Percentiles rank a stretch among this genome's conserved stretches.
Evolutionary conservation across 345 rosid genomes (phyloP).

Genomic region (Tarenaya hassleriana): DNA sequence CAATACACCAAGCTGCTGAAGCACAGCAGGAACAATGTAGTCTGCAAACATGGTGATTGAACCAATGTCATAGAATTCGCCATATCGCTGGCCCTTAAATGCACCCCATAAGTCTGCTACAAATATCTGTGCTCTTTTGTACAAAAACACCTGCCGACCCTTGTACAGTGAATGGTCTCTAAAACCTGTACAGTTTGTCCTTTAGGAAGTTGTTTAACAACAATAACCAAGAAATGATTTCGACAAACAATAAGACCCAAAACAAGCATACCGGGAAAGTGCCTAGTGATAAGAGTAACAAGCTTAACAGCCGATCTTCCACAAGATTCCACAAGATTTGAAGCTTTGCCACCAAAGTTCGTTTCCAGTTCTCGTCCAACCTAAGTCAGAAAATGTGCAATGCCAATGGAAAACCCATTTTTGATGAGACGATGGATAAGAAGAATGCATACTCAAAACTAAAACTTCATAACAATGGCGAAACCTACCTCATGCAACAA

Average conservation of each 20-base stretch:
- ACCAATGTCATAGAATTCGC: conserved; percentile 58
- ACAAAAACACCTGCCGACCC: conserved; percentile 70
- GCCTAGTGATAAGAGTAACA: conserved; percentile 54
- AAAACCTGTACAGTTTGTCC: conserved; percentile 38
- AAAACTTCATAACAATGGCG: not conserved
- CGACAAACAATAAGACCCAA: not conserved
- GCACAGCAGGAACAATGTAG: conserved; percentile 75
- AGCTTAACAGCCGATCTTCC: conserved; percentile 72
- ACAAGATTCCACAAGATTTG: conserved; percentile 57
- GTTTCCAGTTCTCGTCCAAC: conserved; percentile 66
- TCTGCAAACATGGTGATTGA: conserved; percentile 78
- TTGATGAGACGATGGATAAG: too few relatives aligned
- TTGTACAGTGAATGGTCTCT: conserved; percentile 70
- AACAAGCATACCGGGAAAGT: conserved; percentile 52
- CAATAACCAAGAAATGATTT: too few relatives aligned
- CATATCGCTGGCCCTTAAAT: conserved; percentile 68
- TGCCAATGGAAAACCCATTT: not conserved
- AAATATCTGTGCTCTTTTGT: conserved; percentile 81
- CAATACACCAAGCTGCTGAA: conserved; percentile 65
- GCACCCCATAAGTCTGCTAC: conserved; percentile 78
- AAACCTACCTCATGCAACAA: conserved; percentile 58
- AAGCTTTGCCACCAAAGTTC: conserved; percentile 64
- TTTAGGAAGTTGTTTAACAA: conserved; percentile 11
- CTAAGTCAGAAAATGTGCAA: conserved; percentile 28
- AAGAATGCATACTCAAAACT: too few relatives aligned